Conservation (phyloP, 208 protist genomes). For the Acanthamoeba royreba region DNA sequence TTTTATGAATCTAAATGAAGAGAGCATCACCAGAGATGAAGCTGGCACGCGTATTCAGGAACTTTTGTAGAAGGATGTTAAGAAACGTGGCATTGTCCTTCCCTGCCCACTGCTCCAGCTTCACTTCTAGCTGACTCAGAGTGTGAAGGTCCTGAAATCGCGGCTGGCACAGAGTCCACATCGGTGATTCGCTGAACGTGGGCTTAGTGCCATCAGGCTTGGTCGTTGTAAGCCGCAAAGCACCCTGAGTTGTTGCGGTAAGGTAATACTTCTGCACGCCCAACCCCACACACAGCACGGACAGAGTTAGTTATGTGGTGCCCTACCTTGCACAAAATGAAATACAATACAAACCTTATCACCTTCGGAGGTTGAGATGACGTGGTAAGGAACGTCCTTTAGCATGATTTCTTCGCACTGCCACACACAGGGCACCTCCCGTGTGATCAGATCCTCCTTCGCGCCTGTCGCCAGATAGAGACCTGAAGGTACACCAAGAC, state of each 20-base stretch:
- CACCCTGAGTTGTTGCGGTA: not conserved
- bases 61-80: not conserved
- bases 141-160: not conserved
- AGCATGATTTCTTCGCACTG: not conserved
- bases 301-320: not conserved
- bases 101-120: not conserved
- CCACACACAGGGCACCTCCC: not conserved
- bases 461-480: not conserved
- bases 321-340: not conserved
- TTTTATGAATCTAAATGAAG: no score
- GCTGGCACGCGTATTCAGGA: not conserved
- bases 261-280: not conserved
- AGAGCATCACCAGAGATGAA: not conserved
- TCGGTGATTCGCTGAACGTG: not conserved
- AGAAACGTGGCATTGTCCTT: not conserved
- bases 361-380: not conserved
- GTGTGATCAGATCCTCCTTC: not conserved
- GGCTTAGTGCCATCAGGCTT: not conserved
- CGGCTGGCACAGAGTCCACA: not conserved
- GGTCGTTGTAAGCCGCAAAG: not conserved
- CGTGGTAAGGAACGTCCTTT: not conserved
- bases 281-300: not conserved
- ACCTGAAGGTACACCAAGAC: not conserved
- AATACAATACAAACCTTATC: not conserved
- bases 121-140: not conserved